Evolutionary conservation across 495 filamentous ascomycete genomes (phyloP), one percentile per base, ranked within the genome.

Genomic region (Aspergillus carlsbadensis): DNA sequence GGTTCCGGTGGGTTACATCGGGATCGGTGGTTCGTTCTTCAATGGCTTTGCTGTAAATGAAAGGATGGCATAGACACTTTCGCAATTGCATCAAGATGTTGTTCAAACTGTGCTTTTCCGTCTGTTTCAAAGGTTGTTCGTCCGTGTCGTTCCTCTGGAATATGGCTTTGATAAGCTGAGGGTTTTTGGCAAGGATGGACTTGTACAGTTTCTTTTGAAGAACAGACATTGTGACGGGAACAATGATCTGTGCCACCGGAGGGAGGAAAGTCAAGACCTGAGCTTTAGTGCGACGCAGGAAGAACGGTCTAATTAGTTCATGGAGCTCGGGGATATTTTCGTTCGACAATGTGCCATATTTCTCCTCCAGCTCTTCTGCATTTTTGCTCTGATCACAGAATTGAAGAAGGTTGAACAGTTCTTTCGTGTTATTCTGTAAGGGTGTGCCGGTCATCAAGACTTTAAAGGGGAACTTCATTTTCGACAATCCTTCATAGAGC

Each of bases 41-140:
- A 50, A 99, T 95, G 2, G 85, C 84, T 41, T 76, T 69, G 70
- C 83, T 97, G 75, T 96, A 99, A 24, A 97, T 83, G 64, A 96
- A 99, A 1, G 94, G 95, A 70, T 99, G 94, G 58, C 92, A 93
- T 6, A 99, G 80, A 59, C 91, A 95, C 67, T 97, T 97, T 2
- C 94, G 87, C 11, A 99, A 81, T 68, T 98, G 93, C 83, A 96
- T 90, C 22, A 99, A 75, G 33, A 98, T 96, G 61, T 98, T 99
- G 73, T 84, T 94, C 47, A 99, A 66, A 52, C 84, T 92, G 18
- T 87, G 85, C 1, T 85, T 79, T 52, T 98, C 94, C 3, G 72
- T 72, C 15, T 82, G 73, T 57, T 87, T 88, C 24, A 89, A 49
- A 2, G 64, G 45, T 29, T 66, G 57, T 11, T 63, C 64, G 21